phyloP scores from a whole-genome alignment of 257 asterid genomes.

The Salvia rosmarinus region DNA sequence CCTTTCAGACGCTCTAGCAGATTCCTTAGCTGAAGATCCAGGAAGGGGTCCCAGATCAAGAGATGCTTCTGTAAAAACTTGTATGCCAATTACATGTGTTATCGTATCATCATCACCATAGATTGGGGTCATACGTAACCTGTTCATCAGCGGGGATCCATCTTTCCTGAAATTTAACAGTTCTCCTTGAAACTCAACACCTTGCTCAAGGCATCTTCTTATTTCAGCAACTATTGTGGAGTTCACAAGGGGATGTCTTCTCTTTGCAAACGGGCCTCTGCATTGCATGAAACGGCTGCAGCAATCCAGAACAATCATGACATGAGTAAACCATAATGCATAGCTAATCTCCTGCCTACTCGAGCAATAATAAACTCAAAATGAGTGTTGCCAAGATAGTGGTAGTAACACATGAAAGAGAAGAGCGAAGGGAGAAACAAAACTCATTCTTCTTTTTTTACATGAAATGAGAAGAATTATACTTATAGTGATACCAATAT shows the following conservation, averaged over 20 bases:
- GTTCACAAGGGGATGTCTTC: conserved; percentile 58
- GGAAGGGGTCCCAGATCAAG: conserved; percentile 83
- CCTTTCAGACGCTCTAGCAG: conserved; percentile 47
- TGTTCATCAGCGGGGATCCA: conserved; percentile 54
- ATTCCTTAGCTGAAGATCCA: conserved; percentile 68
- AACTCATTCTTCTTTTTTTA: not conserved
- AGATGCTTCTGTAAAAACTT: conserved; percentile 63
- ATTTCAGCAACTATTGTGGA: conserved; percentile 49
- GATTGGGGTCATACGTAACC: conserved; percentile 54
- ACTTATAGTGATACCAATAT: not conserved
- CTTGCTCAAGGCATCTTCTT: conserved; percentile 53
- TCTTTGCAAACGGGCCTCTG: conserved; percentile 59
- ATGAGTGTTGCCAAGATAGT: not conserved
- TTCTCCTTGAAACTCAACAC: conserved; percentile 54
- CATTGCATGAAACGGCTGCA: conserved; percentile 62
- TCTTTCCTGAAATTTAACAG: conserved; percentile 54
- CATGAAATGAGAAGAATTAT: not conserved
- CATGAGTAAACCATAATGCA: conserved; percentile 24
- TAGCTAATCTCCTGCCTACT: not conserved
- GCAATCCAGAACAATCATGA: conserved; percentile 25
- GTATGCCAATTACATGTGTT: conserved; percentile 75
- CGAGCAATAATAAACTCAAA: not conserved
- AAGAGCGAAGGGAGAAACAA: not conserved
- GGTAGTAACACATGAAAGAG: not conserved
- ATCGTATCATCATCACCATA: conserved; percentile 52